Percentiles rank a stretch among this genome's conserved stretches.
Conservation (phyloP, 768 basidiomycete species). For the Agaricus subrufescens region DNA sequence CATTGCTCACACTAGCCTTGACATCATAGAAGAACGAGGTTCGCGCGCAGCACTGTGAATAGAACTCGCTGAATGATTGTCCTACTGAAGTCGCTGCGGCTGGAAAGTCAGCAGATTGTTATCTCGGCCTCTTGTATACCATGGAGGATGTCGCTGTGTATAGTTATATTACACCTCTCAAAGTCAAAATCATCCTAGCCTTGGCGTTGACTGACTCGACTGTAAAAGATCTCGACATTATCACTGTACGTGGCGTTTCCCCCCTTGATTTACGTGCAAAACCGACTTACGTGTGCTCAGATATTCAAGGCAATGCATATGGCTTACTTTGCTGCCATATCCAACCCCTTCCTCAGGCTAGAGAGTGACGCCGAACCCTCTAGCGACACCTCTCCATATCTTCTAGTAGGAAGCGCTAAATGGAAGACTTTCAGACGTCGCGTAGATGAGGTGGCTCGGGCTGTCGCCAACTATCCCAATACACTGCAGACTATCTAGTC, state of each 20-base stretch:
- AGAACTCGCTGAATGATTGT: neutral
- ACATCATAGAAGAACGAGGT: slow-evolving; percentile 92
- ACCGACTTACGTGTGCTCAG: slow-evolving; percentile 29
- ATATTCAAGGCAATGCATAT: slow-evolving; percentile 87
- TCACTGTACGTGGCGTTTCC: slow-evolving; percentile 45
- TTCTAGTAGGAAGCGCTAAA: slow-evolving; percentile 56
- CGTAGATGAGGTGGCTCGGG: slow-evolving; percentile 71
- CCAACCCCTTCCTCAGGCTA: slow-evolving; percentile 84
- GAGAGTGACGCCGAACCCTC: slow-evolving; percentile 41
- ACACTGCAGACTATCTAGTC: slow-evolving; percentile 17
- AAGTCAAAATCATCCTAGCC: slow-evolving; percentile 82
- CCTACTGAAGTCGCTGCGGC: slow-evolving; percentile 35
- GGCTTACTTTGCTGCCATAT: slow-evolving; percentile 77
- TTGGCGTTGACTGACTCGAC: slow-evolving; percentile 78
- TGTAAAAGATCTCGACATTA: slow-evolving; percentile 75
- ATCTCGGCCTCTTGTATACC: slow-evolving; percentile 81
- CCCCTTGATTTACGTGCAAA: neutral
- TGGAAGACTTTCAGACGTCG: slow-evolving; percentile 67
- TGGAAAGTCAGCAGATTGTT: slow-evolving; percentile 69
- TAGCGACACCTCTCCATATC: slow-evolving; percentile 49
- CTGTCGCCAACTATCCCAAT: slow-evolving; percentile 40
- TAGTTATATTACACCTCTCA: slow-evolving; percentile 85
- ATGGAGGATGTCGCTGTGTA: slow-evolving; percentile 93
- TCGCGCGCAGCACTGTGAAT: slow-evolving; percentile 20
- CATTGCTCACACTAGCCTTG: slow-evolving; percentile 84